Evolutionary conservation across 2,329 filamentous ascomycete genomes (phyloP), one percentile per base, ranked within the genome.

Genomic region (Aureobasidium leucospermi): DNA sequence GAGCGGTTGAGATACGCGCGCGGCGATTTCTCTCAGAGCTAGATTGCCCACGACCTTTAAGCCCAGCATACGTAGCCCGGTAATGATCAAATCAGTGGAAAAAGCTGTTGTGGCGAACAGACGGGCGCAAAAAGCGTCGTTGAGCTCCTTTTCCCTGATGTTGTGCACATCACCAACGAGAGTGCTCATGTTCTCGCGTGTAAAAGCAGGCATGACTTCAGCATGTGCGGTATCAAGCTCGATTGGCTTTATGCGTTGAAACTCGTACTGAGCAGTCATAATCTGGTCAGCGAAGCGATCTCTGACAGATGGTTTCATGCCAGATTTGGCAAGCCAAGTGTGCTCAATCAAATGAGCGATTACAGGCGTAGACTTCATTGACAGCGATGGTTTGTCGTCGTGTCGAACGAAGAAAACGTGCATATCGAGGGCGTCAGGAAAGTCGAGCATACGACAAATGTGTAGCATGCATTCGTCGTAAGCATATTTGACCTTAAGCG

Each of bases 61-160:
- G 2, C 88, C 88, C 55, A 96, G 81, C 66, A 88, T 83, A 59
- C 81, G 79, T 16, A 94, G 76, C 6, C 88, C 80, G 36, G 82
- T 82, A 58, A 95, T 83, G 29, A 90, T 84, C 64, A 87, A 82
- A 59, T 92, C 85, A 9, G 91, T 77, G 1, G 86, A 83, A 23
- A 94, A 80, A 71, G 89, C 88, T 60, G 79, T 86, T 1, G 85
- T 88, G 9, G 91, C 91, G 69, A 96, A 92, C 75, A 90, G 85
- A 63, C 86, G 83, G n/a, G 91, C 88, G 16, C 88, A 87, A 32
- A 95, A 80, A 0, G 77, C 74, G 70, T 94, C 89, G 67, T 83
- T 86, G 48, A 79, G 71, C 41, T 74, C 69, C 39, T 78, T 76
- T n/a, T 74, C 72, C 34, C 73, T 74, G 57, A 75, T 73, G 31